Percentiles rank a stretch among this genome's conserved stretches.
These are phyloP conservation scores for Asterochloris erici DNA, from an alignment of 139 green algal species.

Conservation along the genomic window DNA sequence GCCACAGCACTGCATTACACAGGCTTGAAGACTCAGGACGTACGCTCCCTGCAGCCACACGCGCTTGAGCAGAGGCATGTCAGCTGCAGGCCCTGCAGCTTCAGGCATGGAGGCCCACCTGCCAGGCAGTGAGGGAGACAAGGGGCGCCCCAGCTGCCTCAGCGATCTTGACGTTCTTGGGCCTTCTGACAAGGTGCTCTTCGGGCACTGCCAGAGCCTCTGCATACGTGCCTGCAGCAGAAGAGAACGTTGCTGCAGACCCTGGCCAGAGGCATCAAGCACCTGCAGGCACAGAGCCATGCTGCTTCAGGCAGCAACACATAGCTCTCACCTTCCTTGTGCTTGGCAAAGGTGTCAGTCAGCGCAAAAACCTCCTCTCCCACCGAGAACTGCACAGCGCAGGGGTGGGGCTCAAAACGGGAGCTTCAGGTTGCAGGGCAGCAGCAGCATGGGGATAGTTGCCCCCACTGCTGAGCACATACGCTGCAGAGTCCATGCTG, in stretches of 20 bases:
- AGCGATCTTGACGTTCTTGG: not conserved
- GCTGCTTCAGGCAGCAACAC: not conserved
- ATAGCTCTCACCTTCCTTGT: not conserved
- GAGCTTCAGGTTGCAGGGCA: no score
- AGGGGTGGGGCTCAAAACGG: no score
- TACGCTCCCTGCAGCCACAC: no score
- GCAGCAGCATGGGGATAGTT: no score
- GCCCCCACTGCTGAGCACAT: no score
- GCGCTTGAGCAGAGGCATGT: not conserved
- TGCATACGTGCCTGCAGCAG: conserved; percentile 4
- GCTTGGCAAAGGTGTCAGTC: not conserved
- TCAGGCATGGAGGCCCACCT: not conserved
- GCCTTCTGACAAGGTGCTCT: not conserved
- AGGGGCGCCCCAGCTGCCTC: not conserved
- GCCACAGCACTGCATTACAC: not conserved
- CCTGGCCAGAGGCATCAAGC: not conserved
- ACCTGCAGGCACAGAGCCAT: not conserved
- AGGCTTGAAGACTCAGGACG: not conserved
- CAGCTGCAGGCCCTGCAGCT: not conserved
- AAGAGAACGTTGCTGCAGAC: not conserved
- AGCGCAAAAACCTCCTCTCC: not conserved
- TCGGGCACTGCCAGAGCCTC: not conserved
- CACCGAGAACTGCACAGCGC: not conserved
- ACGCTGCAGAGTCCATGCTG: no score
- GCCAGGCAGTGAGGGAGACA: conserved; percentile 4